Base-by-base conservation (phyloP, 179 eudicot species). In the Silene coronaria region DNA sequence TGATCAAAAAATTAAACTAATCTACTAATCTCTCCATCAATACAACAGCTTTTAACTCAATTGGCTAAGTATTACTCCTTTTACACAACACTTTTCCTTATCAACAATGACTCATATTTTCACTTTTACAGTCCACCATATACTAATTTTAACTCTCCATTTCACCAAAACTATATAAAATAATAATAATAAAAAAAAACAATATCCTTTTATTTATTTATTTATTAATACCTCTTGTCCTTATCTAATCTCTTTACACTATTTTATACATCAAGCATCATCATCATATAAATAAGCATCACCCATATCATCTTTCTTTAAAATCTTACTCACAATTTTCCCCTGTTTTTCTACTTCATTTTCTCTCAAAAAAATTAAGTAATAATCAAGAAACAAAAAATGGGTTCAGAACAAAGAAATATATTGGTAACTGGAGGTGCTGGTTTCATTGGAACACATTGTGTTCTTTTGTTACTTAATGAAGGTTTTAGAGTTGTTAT, bases 341-440 rank as follows among this genome's bases (percentile, higher is more conserved):
- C 58, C 32, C 24, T 11, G 17, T 42, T 21, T 38, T 26, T 61
- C 13, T 63, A 67, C 69, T 76, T 64, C 22, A 53, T 67, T 32
- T 67, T 10, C 75, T 42, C 46, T 53, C 16, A 42, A 17, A 72
- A 72, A 72, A 27, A 17, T 22, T 21, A 71, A 53, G 9, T 11
- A 55, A 28, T 11, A 55, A 28, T 26, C 6, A 13, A 27, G 28
- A 14, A 53, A 26, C 4, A 69, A 19, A 38, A 32, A 45, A 82
- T 82, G 87, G 83, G 71, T 24, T 77, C 80, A 0, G 80, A 77
- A 45, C 76, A 72, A 14, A 80, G 73, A 74, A 85, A 79, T 76
- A 86, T 94, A 68, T 81, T 94, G 22, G 98, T 94, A 5, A 94
- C 98, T 0, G 98, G 98, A 16, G 98, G 97, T 6, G 97, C 98